Evolutionary conservation across 345 rosid species (phyloP), one percentile per base, ranked within the genome.

Genomic region (Eucalyptus virginea): DNA sequence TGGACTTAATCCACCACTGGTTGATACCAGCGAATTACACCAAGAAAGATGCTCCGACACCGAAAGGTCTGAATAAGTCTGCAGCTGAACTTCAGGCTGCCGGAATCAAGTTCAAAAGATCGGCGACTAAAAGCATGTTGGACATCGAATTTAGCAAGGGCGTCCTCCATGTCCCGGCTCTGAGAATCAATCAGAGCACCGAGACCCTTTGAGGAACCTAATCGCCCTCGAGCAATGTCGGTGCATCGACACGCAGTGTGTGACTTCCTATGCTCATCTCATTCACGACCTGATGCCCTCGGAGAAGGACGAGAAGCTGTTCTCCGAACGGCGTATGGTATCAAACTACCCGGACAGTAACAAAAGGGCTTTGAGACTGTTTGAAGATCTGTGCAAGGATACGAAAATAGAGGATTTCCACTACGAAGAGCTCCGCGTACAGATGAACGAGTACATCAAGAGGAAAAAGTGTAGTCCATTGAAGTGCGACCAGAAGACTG

Each of bases 151-250:
- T 95, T 54, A 28, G 32, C 21, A 87, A 91, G 5, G 95, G 95
- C 5, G 88, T 93, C 11, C 92, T 94, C 24, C 90, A 88, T 90
- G 91, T 95, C 87, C 97, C 94, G 10, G 86, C 90, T 6, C 8
- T 94, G 13, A 11, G 49, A 44, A 89, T 95, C 56, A 91, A 88
- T 26, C 90, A 54, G 40, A 88, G 89, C 42, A 93, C 94, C 5
- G 96, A 93, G 90, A 91, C 52, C 32, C 96, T 95, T 81, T 94
- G 45, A 90, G 94, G 91, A 94, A 95, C 62, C 92, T 94, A 50
- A 91, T 94, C 6, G 95, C 93, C 3, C 89, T 91, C 1, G 97
- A 95, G 90, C 93, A 88, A 11, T 85, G 91, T 4, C 83, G 87
- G 6, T 45, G 91, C n/a, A 90, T 86, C 7, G 85, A 6, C 65